Base-by-base conservation (phyloP, 2,329 filamentous ascomycete species). In the Phyllosticta paracitricarpa region DNA sequence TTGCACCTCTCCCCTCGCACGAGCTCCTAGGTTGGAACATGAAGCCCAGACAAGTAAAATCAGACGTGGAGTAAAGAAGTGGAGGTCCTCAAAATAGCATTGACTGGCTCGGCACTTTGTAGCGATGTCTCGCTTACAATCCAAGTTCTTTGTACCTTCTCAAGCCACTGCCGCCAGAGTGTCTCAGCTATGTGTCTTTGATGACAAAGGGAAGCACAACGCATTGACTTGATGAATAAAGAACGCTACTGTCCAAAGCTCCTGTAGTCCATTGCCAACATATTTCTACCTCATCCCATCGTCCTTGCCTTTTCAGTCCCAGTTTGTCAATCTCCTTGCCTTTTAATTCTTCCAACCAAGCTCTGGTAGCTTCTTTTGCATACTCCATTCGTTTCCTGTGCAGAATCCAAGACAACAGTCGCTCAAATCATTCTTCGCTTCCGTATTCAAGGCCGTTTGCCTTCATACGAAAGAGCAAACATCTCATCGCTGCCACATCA, bases 291-390 rank as follows among this genome's bases (percentile, higher is more conserved):
- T 7, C 25, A 12, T 14, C 26, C 17, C 26, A 28, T 33, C 54
- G 19, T 35, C 3, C 17, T 26, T n/a, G 33, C 14, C 54, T 5
- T 19, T 33, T 8, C 24, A 30, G 40, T 7, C 12, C 40, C 40
- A 48, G 14, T 48, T 48, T 48, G 40, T n/a, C 40, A n/a, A n/a
- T n/a, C 40, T 48, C 2, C 17, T 48, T 48, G 17, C 40, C 40
- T n/a, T 3, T 17, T 8, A 22, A 30, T 30, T 30, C 28, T 30
- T 8, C 9, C 28, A 30, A 5, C 9, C 28, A 59, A 48, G 58
- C 58, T 61, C 58, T 56, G 40, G 58, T 14, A 61, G 58, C 58
- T 61, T 61, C 40, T 52, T 14, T 12, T 12, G 2, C 35, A 33
- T 14, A 19, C 10, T 53, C 14, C n/a, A 25, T 48, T 48, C n/a